Evolutionary conservation across 495 filamentous ascomycete species (phyloP).

Genomic region (Neurospora pannonica): DNA sequence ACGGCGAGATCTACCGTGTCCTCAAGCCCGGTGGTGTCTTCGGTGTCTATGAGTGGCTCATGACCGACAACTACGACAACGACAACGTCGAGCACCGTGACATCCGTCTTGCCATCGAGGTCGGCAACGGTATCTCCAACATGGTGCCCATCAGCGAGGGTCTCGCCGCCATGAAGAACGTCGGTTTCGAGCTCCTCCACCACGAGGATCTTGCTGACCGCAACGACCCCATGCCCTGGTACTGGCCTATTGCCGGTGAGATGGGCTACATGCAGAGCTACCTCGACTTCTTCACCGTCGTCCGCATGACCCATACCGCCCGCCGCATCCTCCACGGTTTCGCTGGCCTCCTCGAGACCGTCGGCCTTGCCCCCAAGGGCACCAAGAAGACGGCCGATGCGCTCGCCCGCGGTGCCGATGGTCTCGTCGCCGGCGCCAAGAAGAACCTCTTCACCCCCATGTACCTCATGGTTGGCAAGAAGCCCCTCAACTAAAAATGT

Average conservation of each 20-base stretch:
- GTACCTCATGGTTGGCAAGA: slow-evolving; percentile 96
- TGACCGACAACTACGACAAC: slow-evolving; percentile 95
- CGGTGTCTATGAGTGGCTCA: slow-evolving; percentile 98
- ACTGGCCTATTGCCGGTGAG: slow-evolving; percentile 77
- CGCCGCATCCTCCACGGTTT: slow-evolving; percentile 68
- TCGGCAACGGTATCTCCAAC: slow-evolving; percentile 95
- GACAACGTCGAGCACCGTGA: slow-evolving; percentile 76
- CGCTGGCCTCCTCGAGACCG: slow-evolving; percentile 65
- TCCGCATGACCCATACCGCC: slow-evolving; percentile 84
- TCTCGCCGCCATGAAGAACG: slow-evolving; percentile 73
- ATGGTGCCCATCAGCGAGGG: slow-evolving; percentile 89
- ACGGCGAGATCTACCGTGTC: slow-evolving; percentile 88
- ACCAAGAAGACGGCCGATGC: slow-evolving; percentile 95
- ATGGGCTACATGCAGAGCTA: slow-evolving; percentile 72
- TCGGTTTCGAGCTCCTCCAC: slow-evolving; percentile 76
- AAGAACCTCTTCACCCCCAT: slow-evolving; percentile 96
- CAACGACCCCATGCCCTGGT: slow-evolving; percentile 76
- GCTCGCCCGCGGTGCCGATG: slow-evolving; percentile 74
- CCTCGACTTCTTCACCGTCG: slow-evolving; percentile 75
- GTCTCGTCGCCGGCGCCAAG: slow-evolving; percentile 80
- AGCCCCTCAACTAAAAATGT: slow-evolving; percentile 47
- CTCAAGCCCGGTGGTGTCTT: slow-evolving; percentile 94
- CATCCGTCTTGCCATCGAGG: slow-evolving; percentile 91
- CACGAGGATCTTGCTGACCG: slow-evolving; percentile 88
- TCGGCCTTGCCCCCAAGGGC: slow-evolving; percentile 68